A percentile compares a stretch with the other conserved stretches of the same genome.
Conservation (phyloP, 148 eudicot species). For the Bassia scoparia region DNA sequence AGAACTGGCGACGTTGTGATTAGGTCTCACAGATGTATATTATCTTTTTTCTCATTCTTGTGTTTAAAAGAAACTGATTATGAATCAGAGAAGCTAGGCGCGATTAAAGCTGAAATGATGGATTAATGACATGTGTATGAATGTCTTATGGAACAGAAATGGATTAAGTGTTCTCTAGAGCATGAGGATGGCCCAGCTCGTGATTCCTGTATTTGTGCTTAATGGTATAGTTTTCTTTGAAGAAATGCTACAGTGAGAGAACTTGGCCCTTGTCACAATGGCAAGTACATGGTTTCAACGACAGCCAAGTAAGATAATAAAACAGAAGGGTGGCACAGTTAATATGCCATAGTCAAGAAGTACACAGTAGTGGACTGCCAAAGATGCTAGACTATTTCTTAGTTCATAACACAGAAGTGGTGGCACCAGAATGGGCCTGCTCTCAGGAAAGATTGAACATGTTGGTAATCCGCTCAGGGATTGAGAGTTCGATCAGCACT, state of each 20-base stretch:
- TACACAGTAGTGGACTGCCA: conserved; percentile 60
- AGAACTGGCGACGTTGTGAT: conserved; percentile 77
- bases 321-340: conserved; percentile 43
- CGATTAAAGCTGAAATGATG: conserved; percentile 15
- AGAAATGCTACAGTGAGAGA: conserved; percentile 49
- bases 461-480: conserved; percentile 84
- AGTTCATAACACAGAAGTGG: conserved; percentile 79
- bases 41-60: conserved; percentile 72
- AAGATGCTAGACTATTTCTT: conserved; percentile 70
- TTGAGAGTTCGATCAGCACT: not conserved
- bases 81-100: conserved; percentile 39
- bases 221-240: conserved; percentile 50
- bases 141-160: conserved; percentile 58
- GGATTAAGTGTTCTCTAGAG: conserved; percentile 39
- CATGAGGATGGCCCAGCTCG: conserved; percentile 41
- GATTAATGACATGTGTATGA: conserved; percentile 43
- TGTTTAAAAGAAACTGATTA: conserved; percentile 58
- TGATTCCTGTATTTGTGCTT: conserved; percentile 39
- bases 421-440: conserved; percentile 79
- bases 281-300: conserved; percentile 32
- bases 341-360: conserved; percentile 48
- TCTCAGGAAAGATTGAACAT: conserved; percentile 67
- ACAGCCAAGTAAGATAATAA: conserved; percentile 33
- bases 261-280: conserved; percentile 35
- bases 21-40: conserved; percentile 63